These are phyloP conservation scores for Aspergillus egyptiacus DNA, from an alignment of 495 filamentous ascomycete species.

Conservation along the genomic window DNA sequence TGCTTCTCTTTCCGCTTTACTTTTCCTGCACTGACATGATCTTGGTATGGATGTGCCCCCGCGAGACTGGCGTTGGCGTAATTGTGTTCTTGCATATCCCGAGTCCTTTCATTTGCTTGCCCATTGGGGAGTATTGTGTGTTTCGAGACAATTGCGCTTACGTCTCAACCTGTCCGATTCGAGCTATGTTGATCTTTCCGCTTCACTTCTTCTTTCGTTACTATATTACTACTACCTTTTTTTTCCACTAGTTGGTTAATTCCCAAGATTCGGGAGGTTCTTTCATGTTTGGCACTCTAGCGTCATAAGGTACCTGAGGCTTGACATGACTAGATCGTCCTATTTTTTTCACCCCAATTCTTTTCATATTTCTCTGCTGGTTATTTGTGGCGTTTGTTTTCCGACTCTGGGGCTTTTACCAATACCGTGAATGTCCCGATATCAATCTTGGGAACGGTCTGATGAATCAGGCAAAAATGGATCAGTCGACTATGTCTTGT, in stretches of 20 bases:
- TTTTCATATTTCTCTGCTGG: constrained; percentile 3
- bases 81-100: constrained; percentile 30
- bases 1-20: constrained; percentile 18
- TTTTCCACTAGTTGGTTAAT: constrained; percentile 30
- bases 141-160: constrained; percentile 20
- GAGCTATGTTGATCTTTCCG: constrained; percentile 18
- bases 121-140: constrained; percentile 9
- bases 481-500: constrained; percentile 16
- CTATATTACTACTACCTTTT: constrained; percentile 29
- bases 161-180: constrained; percentile 31
- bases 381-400: constrained; percentile 16
- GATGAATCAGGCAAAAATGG: constrained; percentile 17
- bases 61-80: constrained; percentile 43
- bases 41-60: constrained; percentile 28
- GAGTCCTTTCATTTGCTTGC: constrained; percentile 14
- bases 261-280: constrained; percentile 14
- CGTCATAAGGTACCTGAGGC: constrained; percentile 14
- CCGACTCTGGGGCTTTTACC: constrained; percentile 7
- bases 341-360: constrained; percentile 6
- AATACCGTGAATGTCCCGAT: too few relatives aligned
- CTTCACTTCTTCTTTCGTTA: constrained; percentile 27
- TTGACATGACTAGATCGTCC: constrained; percentile 5
- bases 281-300: constrained; percentile 10
- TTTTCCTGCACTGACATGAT: constrained; percentile 20
- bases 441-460: constrained; percentile 20